Evolutionary conservation across 202 grass and related monocot genomes (phyloP).

Genomic region (Saccharum hybrid): DNA sequence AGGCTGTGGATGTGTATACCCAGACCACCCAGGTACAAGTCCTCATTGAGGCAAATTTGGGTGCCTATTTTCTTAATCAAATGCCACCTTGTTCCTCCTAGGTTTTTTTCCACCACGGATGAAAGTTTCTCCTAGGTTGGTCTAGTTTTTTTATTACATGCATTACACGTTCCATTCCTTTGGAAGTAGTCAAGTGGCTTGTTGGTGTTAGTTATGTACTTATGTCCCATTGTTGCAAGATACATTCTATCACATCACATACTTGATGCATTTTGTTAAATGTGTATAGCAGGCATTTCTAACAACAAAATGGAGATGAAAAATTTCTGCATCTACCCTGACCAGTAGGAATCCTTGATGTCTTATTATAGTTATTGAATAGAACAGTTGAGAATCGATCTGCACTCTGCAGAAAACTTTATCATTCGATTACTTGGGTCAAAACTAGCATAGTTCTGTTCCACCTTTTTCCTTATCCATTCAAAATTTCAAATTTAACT

Average conservation of each 20-base stretch:
- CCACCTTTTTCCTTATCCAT: slow-evolving; percentile 7
- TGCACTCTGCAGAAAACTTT: slow-evolving; percentile 18
- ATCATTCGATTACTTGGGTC: slow-evolving; percentile 15
- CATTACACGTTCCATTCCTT: too few relatives aligned
- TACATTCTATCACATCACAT: not conserved
- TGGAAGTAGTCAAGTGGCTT: not conserved
- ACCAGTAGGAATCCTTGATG: slow-evolving; percentile 16
- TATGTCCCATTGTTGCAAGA: slow-evolving; percentile 5
- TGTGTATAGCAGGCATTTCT: slow-evolving; percentile 5
- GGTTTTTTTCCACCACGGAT: not conserved
- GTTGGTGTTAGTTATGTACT: slow-evolving; percentile 1
- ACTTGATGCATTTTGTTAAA: slow-evolving; percentile 22
- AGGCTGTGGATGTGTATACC: too few relatives aligned
- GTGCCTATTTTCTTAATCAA: too few relatives aligned
- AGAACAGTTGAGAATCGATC: slow-evolving; percentile 26
- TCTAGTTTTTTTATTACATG: not conserved
- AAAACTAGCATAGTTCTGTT: slow-evolving; percentile 21
- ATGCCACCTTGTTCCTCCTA: not conserved
- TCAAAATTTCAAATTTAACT: slow-evolving; percentile 22
- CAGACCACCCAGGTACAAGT: too few relatives aligned
- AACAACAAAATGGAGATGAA: slow-evolving; percentile 11
- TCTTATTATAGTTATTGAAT: slow-evolving; percentile 36
- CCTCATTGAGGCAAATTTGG: too few relatives aligned
- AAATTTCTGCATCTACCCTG: not conserved
- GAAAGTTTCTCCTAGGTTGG: not conserved